phyloP scores from a whole-genome alignment of 768 basidiomycete species.

The Agrocybe praecox region DNA sequence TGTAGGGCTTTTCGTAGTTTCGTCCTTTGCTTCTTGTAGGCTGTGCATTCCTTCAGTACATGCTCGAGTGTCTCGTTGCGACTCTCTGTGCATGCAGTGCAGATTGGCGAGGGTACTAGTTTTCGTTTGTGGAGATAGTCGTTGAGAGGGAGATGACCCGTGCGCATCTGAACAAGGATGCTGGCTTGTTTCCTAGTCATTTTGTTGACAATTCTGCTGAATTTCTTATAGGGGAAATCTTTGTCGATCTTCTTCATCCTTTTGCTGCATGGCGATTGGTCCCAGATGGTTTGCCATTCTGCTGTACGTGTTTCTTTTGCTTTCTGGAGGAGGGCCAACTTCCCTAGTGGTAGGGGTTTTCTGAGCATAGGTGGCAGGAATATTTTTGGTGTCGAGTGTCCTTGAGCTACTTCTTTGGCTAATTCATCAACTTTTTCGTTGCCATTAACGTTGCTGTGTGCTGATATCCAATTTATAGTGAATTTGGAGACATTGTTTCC shows the following conservation, averaged over 20 bases:
- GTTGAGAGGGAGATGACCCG: neutral
- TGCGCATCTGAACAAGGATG: neutral
- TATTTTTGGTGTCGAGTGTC: neutral
- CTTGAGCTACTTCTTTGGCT: neutral
- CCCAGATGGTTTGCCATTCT: neutral
- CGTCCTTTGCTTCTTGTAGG: no score
- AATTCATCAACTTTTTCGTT: conserved; percentile 3
- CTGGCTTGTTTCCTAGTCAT: neutral
- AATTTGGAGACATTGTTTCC: neutral
- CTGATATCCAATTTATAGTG: neutral
- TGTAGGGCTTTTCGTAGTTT: no score
- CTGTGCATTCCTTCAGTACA: no score
- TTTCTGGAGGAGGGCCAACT: neutral
- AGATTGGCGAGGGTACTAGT: neutral
- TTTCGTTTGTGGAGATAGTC: neutral
- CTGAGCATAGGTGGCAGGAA: neutral
- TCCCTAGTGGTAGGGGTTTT: neutral
- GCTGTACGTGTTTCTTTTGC: no score
- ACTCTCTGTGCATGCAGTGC: neutral
- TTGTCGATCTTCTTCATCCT: neutral
- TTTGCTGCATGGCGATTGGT: neutral
- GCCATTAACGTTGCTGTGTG: neutral
- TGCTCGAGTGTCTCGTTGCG: no score
- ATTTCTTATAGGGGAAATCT: neutral
- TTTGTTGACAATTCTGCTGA: neutral